Conservation (phyloP, 306 rosid genomes). For the Trifolium subterraneum region DNA sequence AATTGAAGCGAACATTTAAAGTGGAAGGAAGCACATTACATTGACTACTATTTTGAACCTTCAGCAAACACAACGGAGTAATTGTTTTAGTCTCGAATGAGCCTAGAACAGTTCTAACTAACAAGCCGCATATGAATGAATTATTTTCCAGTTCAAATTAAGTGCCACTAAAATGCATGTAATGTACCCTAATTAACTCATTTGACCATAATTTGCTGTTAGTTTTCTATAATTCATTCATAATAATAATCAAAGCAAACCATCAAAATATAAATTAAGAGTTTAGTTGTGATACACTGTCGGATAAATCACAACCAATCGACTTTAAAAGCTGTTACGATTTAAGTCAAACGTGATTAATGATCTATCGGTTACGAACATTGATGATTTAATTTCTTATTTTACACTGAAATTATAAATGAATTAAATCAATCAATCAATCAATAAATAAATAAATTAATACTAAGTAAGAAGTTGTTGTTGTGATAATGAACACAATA, state of each 20-base stretch:
- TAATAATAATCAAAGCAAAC: not conserved
- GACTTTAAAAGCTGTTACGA: too few species aligned
- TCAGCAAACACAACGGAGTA: not conserved
- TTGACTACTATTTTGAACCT: not conserved
- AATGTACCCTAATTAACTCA: too few species aligned
- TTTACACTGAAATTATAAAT: too few species aligned
- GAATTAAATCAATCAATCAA: too few species aligned
- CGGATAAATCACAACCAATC: too few species aligned
- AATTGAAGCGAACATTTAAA: slow-evolving; percentile 26
- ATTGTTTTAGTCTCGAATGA: not conserved
- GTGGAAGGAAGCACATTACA: slow-evolving; percentile 1
- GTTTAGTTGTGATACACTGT: too few species aligned
- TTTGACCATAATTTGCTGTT: too few species aligned
- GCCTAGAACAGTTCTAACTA: not conserved
- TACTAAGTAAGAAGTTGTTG: not conserved
- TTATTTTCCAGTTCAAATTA: not conserved
- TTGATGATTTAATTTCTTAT: too few species aligned
- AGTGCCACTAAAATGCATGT: not conserved
- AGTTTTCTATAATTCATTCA: not conserved
- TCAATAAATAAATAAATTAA: not conserved
- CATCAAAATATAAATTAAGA: not conserved
- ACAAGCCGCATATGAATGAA: not conserved
- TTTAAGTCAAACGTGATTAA: too few species aligned
- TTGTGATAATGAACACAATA: not conserved
- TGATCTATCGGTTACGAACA: too few species aligned